A percentile compares a stretch with the other conserved stretches of the same genome.
Evolutionary conservation across 768 basidiomycete genomes (phyloP).

Genomic region (Asterophora lycoperdoides): DNA sequence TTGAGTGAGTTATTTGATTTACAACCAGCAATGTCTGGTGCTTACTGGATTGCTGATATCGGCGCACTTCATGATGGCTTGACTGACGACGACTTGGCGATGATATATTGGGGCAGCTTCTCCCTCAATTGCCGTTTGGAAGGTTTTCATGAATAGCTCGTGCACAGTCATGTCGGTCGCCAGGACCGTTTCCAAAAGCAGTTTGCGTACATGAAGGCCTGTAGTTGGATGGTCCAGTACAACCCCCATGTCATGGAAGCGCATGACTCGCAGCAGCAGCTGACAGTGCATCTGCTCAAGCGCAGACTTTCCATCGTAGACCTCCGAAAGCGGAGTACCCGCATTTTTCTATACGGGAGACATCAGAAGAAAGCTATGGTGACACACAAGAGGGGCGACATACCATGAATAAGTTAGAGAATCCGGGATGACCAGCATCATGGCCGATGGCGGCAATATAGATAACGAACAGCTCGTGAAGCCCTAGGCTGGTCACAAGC

Average conservation of each 20-base stretch:
- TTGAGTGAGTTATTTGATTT: background rate
- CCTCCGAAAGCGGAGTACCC: slow-evolving; percentile 76
- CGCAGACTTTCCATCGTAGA: slow-evolving; percentile 87
- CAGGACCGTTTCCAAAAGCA: slow-evolving; percentile 78
- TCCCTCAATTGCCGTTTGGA: slow-evolving; percentile 47
- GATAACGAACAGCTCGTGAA: slow-evolving; percentile 77
- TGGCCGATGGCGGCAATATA: slow-evolving; percentile 95
- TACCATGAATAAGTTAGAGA: slow-evolving; percentile 93
- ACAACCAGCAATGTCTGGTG: slow-evolving; percentile 16
- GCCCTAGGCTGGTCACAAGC: slow-evolving; percentile 44
- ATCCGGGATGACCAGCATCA: slow-evolving; percentile 95
- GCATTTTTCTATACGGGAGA: slow-evolving; percentile 76
- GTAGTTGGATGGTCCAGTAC: slow-evolving; percentile 54
- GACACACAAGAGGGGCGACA: slow-evolving; percentile 23
- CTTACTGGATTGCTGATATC: slow-evolving; percentile 98
- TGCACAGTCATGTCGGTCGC: slow-evolving; percentile 97
- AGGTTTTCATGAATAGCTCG: slow-evolving; percentile 71
- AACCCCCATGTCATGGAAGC: slow-evolving; percentile 68
- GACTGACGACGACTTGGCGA: slow-evolving; percentile 72
- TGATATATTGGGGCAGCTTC: slow-evolving; percentile 34
- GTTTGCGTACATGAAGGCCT: slow-evolving; percentile 56
- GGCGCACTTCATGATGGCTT: slow-evolving; percentile 93
- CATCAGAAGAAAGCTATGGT: background rate
- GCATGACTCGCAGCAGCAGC: slow-evolving; percentile 75
- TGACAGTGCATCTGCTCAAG: slow-evolving; percentile 91